Evolutionary conservation across 192 early-diverging fungal genomes (phyloP).

Genomic region (Mortierella antarctica): DNA sequence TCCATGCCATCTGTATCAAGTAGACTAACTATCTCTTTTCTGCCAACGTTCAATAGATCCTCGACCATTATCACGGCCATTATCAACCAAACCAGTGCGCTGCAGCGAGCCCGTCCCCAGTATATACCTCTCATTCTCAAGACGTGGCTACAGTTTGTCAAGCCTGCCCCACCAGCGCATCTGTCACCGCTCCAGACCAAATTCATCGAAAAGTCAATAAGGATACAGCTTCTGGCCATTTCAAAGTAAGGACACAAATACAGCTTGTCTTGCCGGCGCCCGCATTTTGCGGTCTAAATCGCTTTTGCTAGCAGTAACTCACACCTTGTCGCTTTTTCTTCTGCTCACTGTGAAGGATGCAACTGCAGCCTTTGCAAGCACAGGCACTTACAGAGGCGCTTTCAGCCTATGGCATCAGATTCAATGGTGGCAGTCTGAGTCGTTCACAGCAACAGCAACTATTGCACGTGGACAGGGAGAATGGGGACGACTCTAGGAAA

Average conservation of each 20-base stretch:
- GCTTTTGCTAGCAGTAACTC: too few relatives aligned
- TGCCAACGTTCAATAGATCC: constrained; percentile 15
- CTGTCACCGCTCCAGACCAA: constrained; percentile 25
- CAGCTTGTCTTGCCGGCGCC: not conserved
- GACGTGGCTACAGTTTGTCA: constrained; percentile 23
- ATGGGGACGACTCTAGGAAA: constrained; percentile 33
- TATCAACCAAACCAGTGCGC: constrained; percentile 40
- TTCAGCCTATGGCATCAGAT: constrained; percentile 31
- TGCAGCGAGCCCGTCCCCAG: constrained; percentile 44
- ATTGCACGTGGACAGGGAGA: constrained; percentile 27
- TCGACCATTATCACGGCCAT: constrained; percentile 44
- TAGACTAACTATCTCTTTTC: not conserved
- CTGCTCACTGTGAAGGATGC: constrained; percentile 11
- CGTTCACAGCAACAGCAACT: constrained; percentile 50
- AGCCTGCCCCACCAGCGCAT: constrained; percentile 23
- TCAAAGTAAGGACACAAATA: constrained; percentile 13
- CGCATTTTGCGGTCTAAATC: not conserved
- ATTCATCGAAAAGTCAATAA: constrained; percentile 42
- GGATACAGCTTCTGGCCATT: constrained; percentile 45
- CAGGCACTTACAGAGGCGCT: constrained; percentile 31
- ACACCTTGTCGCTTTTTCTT: not conserved
- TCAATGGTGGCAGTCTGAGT: constrained; percentile 20
- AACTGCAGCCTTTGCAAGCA: constrained; percentile 31
- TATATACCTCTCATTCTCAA: constrained; percentile 41
- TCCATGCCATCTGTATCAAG: not conserved